Evolutionary conservation across 768 basidiomycete genomes (phyloP), one percentile per base, ranked within the genome.

Genomic region (Boletus edulis): DNA sequence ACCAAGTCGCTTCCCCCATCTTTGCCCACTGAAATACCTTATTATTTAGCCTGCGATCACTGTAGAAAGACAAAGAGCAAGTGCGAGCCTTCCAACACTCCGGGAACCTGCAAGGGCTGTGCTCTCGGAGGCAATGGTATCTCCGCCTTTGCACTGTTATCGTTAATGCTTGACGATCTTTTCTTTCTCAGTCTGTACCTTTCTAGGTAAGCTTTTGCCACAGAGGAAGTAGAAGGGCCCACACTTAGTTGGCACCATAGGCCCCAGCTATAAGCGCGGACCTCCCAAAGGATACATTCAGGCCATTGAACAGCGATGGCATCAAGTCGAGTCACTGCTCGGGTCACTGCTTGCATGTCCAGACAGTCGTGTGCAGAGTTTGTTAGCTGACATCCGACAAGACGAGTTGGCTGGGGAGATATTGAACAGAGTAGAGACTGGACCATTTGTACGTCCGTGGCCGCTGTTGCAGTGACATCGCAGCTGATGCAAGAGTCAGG

Each of bases 281-380:
- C 89, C 89, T 11, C 89, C 90, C 7, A 91, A 91, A 65, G 93
- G 93, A 18, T 95, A 95, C 68, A 94, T 95, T 47, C 89, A 94
- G 68, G 92, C 92, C 38, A 93, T 95, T 49, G 93, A 95, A 73
- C 88, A 90, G 55, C 73, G 92, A 63, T 89, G 93, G 84, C 93
- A 95, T 62, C 89, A 94, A 67, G 89, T 94, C 62, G 94, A 95
- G 71, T 89, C 91, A 13, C 74, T 95, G n/a, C 77, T 95, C 6
- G 93, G 91, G 35, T 85, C 87, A 13, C 78, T 95, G 49, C 76
- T 94, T 47, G 82, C 87, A 61, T 89, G 87, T 54, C 78, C 80
- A 29, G 86, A 89, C 67, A 74, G 80, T 17, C 75, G 84, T 54
- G 84, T 89, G 0, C 82, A 85, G 65, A 74, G 73, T 35, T 67